Evolutionary conservation across 2,329 filamentous ascomycete species (phyloP).

Genomic region (Mycosphaerelloides madeirae): DNA sequence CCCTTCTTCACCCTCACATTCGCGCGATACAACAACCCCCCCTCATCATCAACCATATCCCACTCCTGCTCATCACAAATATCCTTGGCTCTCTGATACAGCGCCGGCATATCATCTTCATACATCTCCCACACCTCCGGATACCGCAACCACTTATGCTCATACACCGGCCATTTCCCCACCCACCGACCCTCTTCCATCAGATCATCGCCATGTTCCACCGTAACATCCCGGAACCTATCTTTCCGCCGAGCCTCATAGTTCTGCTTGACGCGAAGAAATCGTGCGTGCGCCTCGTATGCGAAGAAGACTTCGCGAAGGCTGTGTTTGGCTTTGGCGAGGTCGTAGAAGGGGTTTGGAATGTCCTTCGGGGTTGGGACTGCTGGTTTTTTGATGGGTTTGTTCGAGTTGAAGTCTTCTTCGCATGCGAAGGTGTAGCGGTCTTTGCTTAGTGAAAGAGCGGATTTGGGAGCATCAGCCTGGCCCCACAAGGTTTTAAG

Average conservation of each 20-base stretch:
- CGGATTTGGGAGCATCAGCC: constrained; percentile 21
- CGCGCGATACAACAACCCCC: constrained; percentile 23
- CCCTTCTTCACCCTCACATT: no score
- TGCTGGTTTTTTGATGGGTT: constrained; percentile 5
- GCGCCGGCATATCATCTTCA: constrained; percentile 18
- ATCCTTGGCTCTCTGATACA: constrained; percentile 23
- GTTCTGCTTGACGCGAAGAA: no score
- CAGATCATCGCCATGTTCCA: constrained; percentile 8
- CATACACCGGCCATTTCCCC: constrained; percentile 1
- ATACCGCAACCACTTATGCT: constrained; percentile 21
- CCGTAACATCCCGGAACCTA: no score
- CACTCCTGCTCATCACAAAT: constrained; percentile 27
- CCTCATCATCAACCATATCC: constrained; percentile 24
- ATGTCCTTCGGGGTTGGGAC: constrained; percentile 5
- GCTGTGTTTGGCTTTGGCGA: constrained; percentile 13
- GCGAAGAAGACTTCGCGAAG: constrained; percentile 26
- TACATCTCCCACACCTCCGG: constrained; percentile 26
- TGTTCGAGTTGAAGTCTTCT: constrained; percentile 17
- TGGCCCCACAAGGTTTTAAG: constrained; percentile 21
- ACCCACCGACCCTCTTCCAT: constrained; percentile 5
- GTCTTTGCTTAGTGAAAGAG: constrained; percentile 18
- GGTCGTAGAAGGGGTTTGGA: constrained; percentile 23
- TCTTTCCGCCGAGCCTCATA: no score
- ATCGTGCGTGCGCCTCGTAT: constrained; percentile 9
- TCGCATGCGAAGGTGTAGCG: constrained; percentile 26